Percentiles rank a stretch among this genome's conserved stretches.
Conservation (phyloP, 2,329 filamentous ascomycete species). For the Talaromyces sp. region DNA sequence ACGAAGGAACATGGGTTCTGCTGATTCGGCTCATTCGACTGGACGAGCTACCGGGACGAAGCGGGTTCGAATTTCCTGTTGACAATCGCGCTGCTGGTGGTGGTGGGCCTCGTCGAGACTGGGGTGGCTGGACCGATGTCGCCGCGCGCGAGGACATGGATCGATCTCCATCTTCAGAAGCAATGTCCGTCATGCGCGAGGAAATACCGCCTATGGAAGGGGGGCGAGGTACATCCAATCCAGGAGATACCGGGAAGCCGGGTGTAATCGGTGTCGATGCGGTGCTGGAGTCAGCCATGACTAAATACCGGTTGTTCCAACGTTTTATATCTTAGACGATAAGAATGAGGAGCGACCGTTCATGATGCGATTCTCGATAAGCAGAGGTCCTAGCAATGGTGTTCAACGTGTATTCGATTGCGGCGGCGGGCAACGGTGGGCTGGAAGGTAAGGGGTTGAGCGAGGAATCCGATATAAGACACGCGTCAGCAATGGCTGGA, state of each 20-base stretch:
- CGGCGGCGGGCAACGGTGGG: constrained; percentile 3
- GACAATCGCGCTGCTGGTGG: constrained; percentile 38
- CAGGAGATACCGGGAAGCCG: constrained; percentile 23
- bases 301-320: not conserved
- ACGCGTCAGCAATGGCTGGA: not conserved
- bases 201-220: constrained; percentile 55
- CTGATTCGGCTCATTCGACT: constrained; percentile 63
- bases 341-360: constrained; percentile 5
- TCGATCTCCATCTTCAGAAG: constrained; percentile 53
- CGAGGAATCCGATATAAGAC: not conserved
- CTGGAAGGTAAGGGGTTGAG: constrained; percentile 11
- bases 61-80: constrained; percentile 44
- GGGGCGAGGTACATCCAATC: constrained; percentile 54
- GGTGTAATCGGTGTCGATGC: constrained; percentile 17
- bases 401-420: not conserved
- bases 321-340: constrained; percentile 1
- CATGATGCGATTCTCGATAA: not conserved
- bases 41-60: constrained; percentile 53
- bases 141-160: constrained; percentile 25
- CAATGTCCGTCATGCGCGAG: constrained; percentile 67
- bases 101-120: constrained; percentile 56
- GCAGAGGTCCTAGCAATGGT: not conserved
- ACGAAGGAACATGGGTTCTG: constrained; percentile 82
- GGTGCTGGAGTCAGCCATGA: constrained; percentile 18
- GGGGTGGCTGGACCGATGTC: constrained; percentile 56